A percentile compares a stretch with the other conserved stretches of the same genome.
phyloP scores from a whole-genome alignment of 768 basidiomycete genomes.

The Lentinula guzmanii region DNA sequence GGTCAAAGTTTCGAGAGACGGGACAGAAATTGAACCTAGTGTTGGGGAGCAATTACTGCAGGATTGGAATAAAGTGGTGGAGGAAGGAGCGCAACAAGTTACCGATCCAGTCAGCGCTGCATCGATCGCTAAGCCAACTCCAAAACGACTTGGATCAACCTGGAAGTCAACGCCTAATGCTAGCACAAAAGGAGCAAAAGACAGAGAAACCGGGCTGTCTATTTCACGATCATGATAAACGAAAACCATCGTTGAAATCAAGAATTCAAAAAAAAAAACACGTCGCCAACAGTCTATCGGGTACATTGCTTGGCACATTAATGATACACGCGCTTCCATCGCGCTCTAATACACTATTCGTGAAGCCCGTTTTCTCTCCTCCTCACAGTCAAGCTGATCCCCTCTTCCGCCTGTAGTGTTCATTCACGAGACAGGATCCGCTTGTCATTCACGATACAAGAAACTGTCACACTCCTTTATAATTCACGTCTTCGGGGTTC shows the following conservation, averaged over 20 bases:
- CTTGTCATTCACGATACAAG: constrained; percentile 7
- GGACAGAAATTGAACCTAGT: constrained; percentile 84
- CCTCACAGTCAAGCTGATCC: neutral
- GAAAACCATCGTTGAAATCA: neutral
- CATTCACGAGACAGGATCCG: constrained; percentile 5
- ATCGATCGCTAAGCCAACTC: neutral
- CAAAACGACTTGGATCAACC: constrained; percentile 7
- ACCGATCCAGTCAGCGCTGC: neutral
- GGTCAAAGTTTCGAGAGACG: constrained; percentile 80
- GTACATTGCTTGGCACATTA: neutral
- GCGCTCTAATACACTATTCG: neutral
- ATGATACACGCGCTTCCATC: neutral
- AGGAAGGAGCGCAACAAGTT: constrained; percentile 7
- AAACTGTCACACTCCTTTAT: constrained; percentile 7
- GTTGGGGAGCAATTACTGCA: constrained; percentile 64
- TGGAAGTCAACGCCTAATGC: neutral
- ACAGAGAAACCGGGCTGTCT: neutral
- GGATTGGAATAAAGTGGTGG: constrained; percentile 51
- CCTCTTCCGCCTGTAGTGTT: neutral
- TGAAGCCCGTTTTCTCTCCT: neutral
- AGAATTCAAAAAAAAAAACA: neutral
- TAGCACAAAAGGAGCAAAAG: neutral
- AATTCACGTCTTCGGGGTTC: constrained; percentile 3
- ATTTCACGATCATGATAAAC: constrained; percentile 7
- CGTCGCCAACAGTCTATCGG: neutral